Percentiles rank a stretch among this genome's conserved stretches.
Conservation (phyloP, 177 flowering plant species). For the Tripterygium wilfordii region DNA sequence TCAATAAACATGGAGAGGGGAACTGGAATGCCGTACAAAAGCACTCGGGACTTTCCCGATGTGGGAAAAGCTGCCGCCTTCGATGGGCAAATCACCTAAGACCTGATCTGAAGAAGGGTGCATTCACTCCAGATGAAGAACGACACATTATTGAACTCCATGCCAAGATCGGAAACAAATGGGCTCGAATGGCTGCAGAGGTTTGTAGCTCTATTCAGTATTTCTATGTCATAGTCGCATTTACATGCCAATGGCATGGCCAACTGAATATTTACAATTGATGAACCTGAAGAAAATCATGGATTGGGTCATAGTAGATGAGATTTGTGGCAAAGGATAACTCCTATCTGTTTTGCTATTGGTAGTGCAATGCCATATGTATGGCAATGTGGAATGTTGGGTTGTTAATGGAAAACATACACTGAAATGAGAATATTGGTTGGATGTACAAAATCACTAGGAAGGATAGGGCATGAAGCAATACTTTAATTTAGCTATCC, state of each 20-base stretch:
- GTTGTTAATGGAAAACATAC: no score
- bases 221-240: neutral
- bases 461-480: no score
- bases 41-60: slow-evolving; percentile 68
- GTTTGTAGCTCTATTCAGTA: neutral
- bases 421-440: no score
- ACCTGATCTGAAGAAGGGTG: slow-evolving; percentile 81
- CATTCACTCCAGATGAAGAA: slow-evolving; percentile 80
- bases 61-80: slow-evolving; percentile 87
- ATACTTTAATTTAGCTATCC: no score
- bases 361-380: no score
- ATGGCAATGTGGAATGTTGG: no score
- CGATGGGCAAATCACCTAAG: slow-evolving; percentile 90
- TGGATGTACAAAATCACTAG: no score
- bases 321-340: no score
- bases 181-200: slow-evolving; percentile 92
- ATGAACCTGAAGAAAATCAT: no score
- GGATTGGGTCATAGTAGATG: no score
- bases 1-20: slow-evolving; percentile 84
- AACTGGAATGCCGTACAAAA: slow-evolving; percentile 95
- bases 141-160: slow-evolving; percentile 66
- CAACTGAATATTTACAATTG: no score
- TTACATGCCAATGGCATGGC: no score
- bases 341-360: neutral
- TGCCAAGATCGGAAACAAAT: slow-evolving; percentile 81